Percentiles rank a stretch among this genome's conserved stretches.
phyloP scores from a whole-genome alignment of 306 rosid species.

The Acmispon strigosus region DNA sequence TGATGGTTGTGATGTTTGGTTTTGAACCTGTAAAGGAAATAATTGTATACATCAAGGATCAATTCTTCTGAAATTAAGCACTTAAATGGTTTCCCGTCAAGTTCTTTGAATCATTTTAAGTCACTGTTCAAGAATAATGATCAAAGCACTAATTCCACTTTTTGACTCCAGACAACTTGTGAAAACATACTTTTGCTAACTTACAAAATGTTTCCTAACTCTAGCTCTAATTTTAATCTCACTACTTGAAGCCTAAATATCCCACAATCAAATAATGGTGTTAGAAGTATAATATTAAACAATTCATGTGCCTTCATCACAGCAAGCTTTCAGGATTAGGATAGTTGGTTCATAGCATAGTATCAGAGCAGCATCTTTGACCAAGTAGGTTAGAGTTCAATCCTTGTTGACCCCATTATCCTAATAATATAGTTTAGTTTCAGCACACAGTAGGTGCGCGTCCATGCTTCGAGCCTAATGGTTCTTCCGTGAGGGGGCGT shows the following conservation, averaged over 20 bases:
- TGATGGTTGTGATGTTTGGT: conserved; percentile 35
- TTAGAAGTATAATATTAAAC: no score
- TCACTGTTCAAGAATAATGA: neutral
- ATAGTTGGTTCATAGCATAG: no score
- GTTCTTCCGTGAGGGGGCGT: no score
- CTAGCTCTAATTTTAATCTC: neutral
- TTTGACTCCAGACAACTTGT: neutral
- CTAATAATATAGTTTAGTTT: no score
- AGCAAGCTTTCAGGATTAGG: no score
- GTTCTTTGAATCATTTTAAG: neutral
- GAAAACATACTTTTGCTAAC: neutral
- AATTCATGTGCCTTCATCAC: no score
- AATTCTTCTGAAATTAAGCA: neutral
- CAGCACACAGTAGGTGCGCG: no score
- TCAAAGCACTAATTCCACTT: neutral
- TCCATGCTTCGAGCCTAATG: no score
- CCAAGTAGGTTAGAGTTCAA: no score
- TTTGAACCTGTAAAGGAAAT: conserved; percentile 37
- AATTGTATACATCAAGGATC: conserved; percentile 1
- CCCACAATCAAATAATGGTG: neutral
- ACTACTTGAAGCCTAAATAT: neutral
- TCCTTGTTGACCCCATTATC: no score
- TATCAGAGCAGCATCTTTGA: no score
- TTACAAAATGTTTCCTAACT: neutral
- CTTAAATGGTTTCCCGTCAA: neutral